Percentiles rank a stretch among this genome's conserved stretches.
phyloP scores from a whole-genome alignment of 2,329 filamentous ascomycete genomes.

The Epichloe coenophiala region DNA sequence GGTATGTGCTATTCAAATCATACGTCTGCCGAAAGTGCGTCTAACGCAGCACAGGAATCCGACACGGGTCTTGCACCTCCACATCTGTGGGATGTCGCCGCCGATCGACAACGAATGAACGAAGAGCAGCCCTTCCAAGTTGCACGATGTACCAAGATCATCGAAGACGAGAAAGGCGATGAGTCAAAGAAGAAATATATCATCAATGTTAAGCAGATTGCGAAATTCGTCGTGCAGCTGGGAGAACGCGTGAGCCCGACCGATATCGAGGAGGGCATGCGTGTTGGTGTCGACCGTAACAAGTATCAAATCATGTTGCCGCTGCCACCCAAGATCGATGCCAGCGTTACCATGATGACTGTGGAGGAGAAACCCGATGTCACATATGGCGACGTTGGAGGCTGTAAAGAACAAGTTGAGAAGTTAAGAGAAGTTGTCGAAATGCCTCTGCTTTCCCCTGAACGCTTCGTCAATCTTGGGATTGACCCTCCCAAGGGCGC shows the following conservation, averaged over 20 bases:
- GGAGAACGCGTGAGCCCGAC: conserved; percentile 94
- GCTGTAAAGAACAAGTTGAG: conserved; percentile 98
- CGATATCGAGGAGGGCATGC: conserved; percentile 99
- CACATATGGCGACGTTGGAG: conserved; percentile 95
- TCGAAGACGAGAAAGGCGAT: conserved; percentile 85
- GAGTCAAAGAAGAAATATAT: conserved; percentile 99
- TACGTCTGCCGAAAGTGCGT: background rate
- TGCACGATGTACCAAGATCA: conserved; percentile 97
- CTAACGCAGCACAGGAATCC: conserved; percentile 57
- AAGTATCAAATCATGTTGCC: conserved; percentile 99
- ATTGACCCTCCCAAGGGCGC: conserved; percentile 98
- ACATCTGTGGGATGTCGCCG: conserved; percentile 96
- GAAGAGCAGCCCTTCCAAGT: conserved; percentile 98
- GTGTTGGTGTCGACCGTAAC: conserved; percentile 93
- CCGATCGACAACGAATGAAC: conserved; percentile 94
- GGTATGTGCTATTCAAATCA: conserved; percentile 25
- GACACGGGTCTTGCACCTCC: conserved; percentile 96
- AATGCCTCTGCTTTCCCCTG: conserved; percentile 91
- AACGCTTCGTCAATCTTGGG: conserved; percentile 95
- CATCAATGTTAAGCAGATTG: conserved; percentile 99
- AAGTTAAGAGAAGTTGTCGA: conserved; percentile 97
- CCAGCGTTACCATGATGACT: conserved; percentile 99
- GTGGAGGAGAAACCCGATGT: conserved; percentile 99
- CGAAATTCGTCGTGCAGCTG: conserved; percentile 96
- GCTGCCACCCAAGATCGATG: conserved; percentile 94